Percentiles rank a stretch among this genome's conserved stretches.
Evolutionary conservation across 257 asterid species (phyloP).

Genomic region (Nicotiana sylvestris): DNA sequence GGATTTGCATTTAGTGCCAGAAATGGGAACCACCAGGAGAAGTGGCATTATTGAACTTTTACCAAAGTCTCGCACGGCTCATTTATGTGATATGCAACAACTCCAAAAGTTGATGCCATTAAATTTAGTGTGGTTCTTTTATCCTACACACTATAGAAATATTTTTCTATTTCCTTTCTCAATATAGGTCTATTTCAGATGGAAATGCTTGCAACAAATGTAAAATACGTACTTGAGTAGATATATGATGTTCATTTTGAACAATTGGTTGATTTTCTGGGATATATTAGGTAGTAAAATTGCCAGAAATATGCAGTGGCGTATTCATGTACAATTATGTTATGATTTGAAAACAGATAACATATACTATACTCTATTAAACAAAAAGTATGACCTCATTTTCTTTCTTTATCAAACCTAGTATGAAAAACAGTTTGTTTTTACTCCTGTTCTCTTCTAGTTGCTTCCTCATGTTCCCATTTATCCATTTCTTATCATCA

Average conservation of each 20-base stretch:
- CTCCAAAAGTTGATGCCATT: background rate
- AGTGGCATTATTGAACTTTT: background rate
- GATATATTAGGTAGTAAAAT: background rate
- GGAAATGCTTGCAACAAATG: background rate
- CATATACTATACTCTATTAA: too few species aligned
- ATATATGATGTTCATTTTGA: background rate
- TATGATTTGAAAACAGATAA: too few species aligned
- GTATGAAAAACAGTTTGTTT: background rate
- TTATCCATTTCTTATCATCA: background rate
- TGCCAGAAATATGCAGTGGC: background rate
- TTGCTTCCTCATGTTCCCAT: background rate
- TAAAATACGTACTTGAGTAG: background rate
- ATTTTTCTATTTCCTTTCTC: background rate
- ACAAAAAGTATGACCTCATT: background rate
- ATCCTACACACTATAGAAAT: background rate
- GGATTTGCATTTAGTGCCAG: background rate
- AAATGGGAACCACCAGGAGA: background rate
- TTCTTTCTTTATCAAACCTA: background rate
- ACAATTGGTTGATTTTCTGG: background rate
- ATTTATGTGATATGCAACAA: background rate
- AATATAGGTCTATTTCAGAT: background rate
- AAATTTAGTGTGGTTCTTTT: background rate
- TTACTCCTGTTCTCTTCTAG: background rate
- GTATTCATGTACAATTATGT: background rate
- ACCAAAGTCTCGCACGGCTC: background rate